Conservation (phyloP, 1,284 basidiomycete genomes). For the Vanrija pseudolonga region DNA sequence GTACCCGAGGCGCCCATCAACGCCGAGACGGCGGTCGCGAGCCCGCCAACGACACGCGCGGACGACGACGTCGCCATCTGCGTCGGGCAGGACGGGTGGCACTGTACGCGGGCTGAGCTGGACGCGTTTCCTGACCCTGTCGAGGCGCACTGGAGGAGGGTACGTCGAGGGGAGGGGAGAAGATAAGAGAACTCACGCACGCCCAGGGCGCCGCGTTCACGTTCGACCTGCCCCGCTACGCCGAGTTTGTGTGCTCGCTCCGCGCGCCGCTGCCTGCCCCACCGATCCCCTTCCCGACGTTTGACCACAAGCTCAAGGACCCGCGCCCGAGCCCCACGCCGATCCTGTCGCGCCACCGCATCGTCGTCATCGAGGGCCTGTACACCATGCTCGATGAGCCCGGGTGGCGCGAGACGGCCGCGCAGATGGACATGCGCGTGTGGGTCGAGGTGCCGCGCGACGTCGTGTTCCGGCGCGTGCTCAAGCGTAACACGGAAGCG, state of each 20-base stretch:
- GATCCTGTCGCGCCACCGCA: slow-evolving; percentile 62
- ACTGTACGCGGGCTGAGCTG: slow-evolving; percentile 48
- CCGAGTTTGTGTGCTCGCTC: slow-evolving; percentile 67
- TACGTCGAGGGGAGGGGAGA: no score
- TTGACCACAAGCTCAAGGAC: slow-evolving; percentile 55
- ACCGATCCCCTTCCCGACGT: slow-evolving; percentile 42
- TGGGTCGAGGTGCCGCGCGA: slow-evolving; percentile 63
- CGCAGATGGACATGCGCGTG: slow-evolving; percentile 71
- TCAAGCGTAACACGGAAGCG: slow-evolving; percentile 51
- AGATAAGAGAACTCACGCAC: not conserved
- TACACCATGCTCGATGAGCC: slow-evolving; percentile 68
- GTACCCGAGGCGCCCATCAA: not conserved
- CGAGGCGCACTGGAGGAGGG: slow-evolving; percentile 65
- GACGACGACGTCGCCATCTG: slow-evolving; percentile 39
- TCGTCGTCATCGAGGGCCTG: slow-evolving; percentile 79
- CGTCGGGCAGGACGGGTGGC: slow-evolving; percentile 56
- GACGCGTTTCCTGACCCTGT: slow-evolving; percentile 56
- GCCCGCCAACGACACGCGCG: not conserved
- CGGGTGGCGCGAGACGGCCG: slow-evolving; percentile 68
- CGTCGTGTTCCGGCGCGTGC: slow-evolving; percentile 63
- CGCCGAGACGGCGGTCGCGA: slow-evolving; percentile 7
- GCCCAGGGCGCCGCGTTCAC: slow-evolving; percentile 50
- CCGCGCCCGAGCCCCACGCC: slow-evolving; percentile 52
- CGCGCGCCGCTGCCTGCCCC: slow-evolving; percentile 52
- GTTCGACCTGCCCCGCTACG: slow-evolving; percentile 56